A percentile compares a stretch with the other conserved stretches of the same genome.
These are phyloP conservation scores for Eucalyptus sp. DNA, from an alignment of 345 rosid species.

Conservation along the genomic window DNA sequence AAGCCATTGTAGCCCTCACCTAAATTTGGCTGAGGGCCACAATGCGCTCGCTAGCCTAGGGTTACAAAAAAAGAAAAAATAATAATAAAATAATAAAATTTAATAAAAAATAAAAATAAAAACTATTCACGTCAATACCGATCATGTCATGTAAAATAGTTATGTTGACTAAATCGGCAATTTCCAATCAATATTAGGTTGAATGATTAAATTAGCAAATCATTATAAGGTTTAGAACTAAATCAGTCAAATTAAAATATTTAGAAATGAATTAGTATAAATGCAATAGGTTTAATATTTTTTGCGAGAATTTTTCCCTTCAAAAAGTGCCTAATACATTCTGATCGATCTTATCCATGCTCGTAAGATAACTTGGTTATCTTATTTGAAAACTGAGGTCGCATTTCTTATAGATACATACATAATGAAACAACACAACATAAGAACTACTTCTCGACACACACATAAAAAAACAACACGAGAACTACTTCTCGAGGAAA, in stretches of 20 bases:
- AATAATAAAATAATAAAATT: too few relatives aligned
- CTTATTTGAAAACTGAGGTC: background rate
- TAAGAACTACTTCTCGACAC: background rate
- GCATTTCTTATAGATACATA: background rate
- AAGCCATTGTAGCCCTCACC: too few relatives aligned
- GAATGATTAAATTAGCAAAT: background rate
- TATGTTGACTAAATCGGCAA: background rate
- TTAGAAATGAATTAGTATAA: too few relatives aligned
- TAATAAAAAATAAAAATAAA: too few relatives aligned
- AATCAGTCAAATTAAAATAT: fast-evolving
- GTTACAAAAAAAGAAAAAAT: too few relatives aligned
- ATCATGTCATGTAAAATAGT: fast-evolving
- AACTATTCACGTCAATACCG: fast-evolving
- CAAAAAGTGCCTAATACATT: background rate
- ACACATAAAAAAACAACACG: too few relatives aligned
- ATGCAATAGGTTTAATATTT: background rate
- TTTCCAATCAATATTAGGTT: background rate
- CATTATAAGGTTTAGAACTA: fast-evolving
- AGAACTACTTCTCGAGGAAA: too few relatives aligned
- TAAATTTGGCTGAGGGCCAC: too few relatives aligned
- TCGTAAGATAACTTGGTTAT: background rate
- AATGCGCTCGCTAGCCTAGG: background rate
- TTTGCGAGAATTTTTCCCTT: background rate
- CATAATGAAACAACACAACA: background rate
- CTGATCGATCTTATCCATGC: background rate